Evolutionary conservation across 179 eudicot species (phyloP).

Genomic region (Amaranthus tricolor): DNA sequence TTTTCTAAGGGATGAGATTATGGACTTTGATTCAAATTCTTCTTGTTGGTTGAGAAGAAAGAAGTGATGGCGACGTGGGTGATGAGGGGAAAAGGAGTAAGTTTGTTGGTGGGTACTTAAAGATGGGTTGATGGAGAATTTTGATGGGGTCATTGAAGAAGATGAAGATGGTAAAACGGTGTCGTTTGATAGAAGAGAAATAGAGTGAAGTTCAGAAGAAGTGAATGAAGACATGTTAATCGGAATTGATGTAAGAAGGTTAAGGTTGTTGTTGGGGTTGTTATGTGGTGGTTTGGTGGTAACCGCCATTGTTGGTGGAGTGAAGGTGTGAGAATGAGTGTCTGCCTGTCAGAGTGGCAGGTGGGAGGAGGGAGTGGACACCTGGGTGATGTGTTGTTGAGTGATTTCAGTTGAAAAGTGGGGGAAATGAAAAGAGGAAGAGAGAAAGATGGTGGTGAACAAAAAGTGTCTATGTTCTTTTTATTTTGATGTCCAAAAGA

Average conservation of each 20-base stretch:
- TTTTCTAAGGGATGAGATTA: slow-evolving; percentile 20
- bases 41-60: slow-evolving; percentile 15
- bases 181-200: slow-evolving; percentile 26
- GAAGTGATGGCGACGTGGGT: slow-evolving; percentile 6
- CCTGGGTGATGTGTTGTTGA: slow-evolving; percentile 14
- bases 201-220: slow-evolving; percentile 29
- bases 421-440: neutral
- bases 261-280: neutral
- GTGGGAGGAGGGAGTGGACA: slow-evolving; percentile 19
- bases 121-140: slow-evolving; percentile 8
- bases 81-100: slow-evolving; percentile 18
- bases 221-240: slow-evolving; percentile 31
- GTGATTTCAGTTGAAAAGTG: neutral
- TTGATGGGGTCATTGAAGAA: neutral
- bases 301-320: slow-evolving; percentile 9
- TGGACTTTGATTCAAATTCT: slow-evolving; percentile 21
- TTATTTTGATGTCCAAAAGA: neutral
- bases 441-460: neutral
- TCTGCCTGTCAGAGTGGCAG: neutral
- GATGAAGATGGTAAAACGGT: neutral
- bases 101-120: slow-evolving; percentile 14
- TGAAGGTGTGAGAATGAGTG: slow-evolving; percentile 7
- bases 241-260: slow-evolving; percentile 11
- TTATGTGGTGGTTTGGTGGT: neutral
- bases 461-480: neutral